Evolutionary conservation across 306 rosid genomes (phyloP), one percentile per base, ranked within the genome.

Genomic region (Castanea crenata): DNA sequence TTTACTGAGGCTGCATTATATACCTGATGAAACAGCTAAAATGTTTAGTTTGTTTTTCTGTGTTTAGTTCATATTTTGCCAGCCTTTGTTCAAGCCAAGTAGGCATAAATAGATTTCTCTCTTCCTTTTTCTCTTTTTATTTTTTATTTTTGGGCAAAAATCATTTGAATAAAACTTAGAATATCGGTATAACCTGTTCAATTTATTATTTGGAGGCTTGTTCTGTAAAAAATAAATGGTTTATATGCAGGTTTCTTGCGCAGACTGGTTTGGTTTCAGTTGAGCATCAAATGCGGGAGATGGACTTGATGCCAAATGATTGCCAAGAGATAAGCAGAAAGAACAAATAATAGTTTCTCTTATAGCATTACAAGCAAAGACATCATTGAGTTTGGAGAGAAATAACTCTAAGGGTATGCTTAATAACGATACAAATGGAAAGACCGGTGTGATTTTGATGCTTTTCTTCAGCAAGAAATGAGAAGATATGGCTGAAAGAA

Each of bases 201-300:
- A 73, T 75, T 79, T 76, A 61, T 27, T 59, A 35, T 61, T 49
- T 71, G 29, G 69, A 69, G 9, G 31, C 12, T 54, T 55, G 58
- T 74, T 31, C 41, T 27, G 12, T 75, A 41, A n/a, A 54, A 63
- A 54, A 44, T 73, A 27, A 52, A 74, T 85, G 31, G 70, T 51
- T 63, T 67, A 74, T 71, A 51, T 80, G 80, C 90, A 94, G 98
- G 98, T 91, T 92, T 91, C 97, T 94, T 72, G 81, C 92, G 2
- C 61, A 91, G 87, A 92, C 94, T 52, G 97, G 98, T 77, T 80
- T 92, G 85, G 98, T 94, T 55, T 83, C 97, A 29, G 55, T 94
- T 49, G 94, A 91, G 73, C 86, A 89, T 80, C 98, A 94, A 87
- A 89, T 94, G 91, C 90, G 83, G n/a, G 97, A 89, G 86, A 78